Evolutionary conservation across 2,329 filamentous ascomycete genomes (phyloP).

Genomic region (Beauveria varroae): DNA sequence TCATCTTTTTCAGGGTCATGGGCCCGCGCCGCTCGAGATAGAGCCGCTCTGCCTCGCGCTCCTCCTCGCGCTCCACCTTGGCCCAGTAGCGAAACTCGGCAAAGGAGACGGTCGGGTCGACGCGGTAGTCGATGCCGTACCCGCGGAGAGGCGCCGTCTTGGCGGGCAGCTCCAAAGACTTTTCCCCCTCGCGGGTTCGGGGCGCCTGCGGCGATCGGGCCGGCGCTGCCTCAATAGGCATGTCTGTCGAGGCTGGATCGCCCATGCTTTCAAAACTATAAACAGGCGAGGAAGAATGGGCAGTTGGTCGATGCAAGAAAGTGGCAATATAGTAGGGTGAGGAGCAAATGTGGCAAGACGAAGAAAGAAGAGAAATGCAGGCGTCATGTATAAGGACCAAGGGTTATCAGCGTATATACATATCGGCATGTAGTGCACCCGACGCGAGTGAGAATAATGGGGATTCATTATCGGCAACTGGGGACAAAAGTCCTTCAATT

Average conservation of each 20-base stretch:
- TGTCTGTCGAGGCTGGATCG: background rate
- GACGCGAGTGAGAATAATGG: background rate
- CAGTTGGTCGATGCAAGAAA: too few relatives aligned
- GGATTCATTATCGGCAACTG: background rate
- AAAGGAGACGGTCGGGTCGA: slow-evolving; percentile 13
- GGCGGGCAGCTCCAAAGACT: background rate
- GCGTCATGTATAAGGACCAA: background rate
- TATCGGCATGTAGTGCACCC: background rate
- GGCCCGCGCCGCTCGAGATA: slow-evolving; percentile 13
- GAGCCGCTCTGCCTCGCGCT: slow-evolving; percentile 14
- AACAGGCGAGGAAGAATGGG: background rate
- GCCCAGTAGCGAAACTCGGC: slow-evolving; percentile 19
- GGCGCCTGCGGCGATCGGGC: background rate
- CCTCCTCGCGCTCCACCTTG: slow-evolving; percentile 15
- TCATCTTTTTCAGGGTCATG: slow-evolving; percentile 11
- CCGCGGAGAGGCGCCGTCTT: background rate
- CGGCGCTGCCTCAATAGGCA: background rate
- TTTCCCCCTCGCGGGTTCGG: background rate
- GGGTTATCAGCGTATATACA: background rate
- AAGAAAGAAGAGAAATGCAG: background rate
- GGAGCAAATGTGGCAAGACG: too few relatives aligned
- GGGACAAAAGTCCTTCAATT: background rate
- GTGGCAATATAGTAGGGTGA: too few relatives aligned
- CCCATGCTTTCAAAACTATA: background rate
- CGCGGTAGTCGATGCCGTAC: slow-evolving; percentile 4